phyloP scores from a whole-genome alignment of 805 yeast species.

The Pichia rugopelliculosa region DNA sequence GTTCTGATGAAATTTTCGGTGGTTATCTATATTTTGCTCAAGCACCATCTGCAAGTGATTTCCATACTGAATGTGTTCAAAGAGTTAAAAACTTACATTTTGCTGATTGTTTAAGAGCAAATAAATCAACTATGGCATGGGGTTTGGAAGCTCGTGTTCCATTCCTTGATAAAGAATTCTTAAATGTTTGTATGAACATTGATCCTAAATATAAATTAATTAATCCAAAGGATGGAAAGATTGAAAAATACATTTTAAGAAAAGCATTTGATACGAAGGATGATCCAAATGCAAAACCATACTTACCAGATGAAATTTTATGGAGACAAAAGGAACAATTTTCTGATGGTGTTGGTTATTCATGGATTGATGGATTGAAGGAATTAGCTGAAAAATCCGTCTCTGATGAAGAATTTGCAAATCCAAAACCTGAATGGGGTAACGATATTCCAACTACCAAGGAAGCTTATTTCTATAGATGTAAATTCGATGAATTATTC shows the following conservation, averaged over 20 bases:
- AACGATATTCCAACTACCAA: constrained; percentile 89
- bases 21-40: constrained; percentile 96
- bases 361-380: constrained; percentile 97
- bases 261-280: constrained; percentile 94
- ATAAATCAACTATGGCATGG: constrained; percentile 99
- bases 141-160: constrained; percentile 99
- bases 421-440: constrained; percentile 96
- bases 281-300: constrained; percentile 70
- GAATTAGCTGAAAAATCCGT: constrained; percentile 86
- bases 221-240: constrained; percentile 58
- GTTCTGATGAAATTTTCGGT: constrained; percentile 98
- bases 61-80: constrained; percentile 92
- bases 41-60: constrained; percentile 89
- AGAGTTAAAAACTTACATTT: constrained; percentile 96
- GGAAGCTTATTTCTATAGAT: constrained; percentile 99
- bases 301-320: constrained; percentile 91
- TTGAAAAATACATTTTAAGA: constrained; percentile 93
- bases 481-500: constrained; percentile 90
- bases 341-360: constrained; percentile 98
- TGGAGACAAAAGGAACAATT: constrained; percentile 99
- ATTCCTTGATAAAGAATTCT: constrained; percentile 89
- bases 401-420: constrained; percentile 82
- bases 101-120: constrained; percentile 97
- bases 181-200: constrained; percentile 89
- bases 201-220: constrained; percentile 90